phyloP scores from a whole-genome alignment of 345 rosid species.

The Hibiscus mutabilis region DNA sequence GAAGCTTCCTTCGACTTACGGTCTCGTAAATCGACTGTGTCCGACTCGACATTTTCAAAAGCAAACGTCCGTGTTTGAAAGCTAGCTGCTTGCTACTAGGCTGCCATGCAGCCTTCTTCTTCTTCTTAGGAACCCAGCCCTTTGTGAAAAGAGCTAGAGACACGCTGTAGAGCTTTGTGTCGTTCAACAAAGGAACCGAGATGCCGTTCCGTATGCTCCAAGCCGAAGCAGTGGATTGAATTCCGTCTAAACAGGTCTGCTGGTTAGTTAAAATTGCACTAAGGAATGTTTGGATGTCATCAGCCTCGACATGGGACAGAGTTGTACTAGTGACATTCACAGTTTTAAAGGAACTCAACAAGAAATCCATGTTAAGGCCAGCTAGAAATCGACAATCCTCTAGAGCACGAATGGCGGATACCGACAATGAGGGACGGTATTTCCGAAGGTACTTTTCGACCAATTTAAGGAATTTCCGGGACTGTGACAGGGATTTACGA shows the following conservation, averaged over 20 bases:
- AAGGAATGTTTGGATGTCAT: constrained; percentile 61
- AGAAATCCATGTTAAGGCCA: constrained; percentile 49
- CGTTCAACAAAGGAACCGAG: constrained; percentile 45
- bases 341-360: constrained; percentile 36
- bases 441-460: constrained; percentile 47
- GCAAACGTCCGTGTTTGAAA: constrained; percentile 45
- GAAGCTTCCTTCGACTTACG: constrained; percentile 47
- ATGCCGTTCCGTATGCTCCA: constrained; percentile 53
- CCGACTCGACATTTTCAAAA: constrained; percentile 45
- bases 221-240: constrained; percentile 41
- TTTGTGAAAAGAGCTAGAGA: constrained; percentile 65
- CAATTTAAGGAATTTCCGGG: constrained; percentile 39
- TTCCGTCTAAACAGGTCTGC: constrained; percentile 69
- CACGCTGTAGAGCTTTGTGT: constrained; percentile 69
- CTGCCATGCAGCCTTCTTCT: constrained; percentile 23
- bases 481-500: constrained; percentile 52
- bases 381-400: constrained; percentile 67
- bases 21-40: constrained; percentile 50
- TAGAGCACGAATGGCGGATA: constrained; percentile 51
- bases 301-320: constrained; percentile 40
- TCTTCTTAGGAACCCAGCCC: constrained; percentile 67
- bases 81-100: constrained; percentile 25
- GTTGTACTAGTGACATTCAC: constrained; percentile 32
- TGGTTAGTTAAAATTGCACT: constrained; percentile 79
- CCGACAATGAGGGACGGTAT: constrained; percentile 30